A percentile compares a stretch with the other conserved stretches of the same genome.
Evolutionary conservation across 176 grass and related monocot species (phyloP).

Genomic region (Miscanthus lutarioriparius): DNA sequence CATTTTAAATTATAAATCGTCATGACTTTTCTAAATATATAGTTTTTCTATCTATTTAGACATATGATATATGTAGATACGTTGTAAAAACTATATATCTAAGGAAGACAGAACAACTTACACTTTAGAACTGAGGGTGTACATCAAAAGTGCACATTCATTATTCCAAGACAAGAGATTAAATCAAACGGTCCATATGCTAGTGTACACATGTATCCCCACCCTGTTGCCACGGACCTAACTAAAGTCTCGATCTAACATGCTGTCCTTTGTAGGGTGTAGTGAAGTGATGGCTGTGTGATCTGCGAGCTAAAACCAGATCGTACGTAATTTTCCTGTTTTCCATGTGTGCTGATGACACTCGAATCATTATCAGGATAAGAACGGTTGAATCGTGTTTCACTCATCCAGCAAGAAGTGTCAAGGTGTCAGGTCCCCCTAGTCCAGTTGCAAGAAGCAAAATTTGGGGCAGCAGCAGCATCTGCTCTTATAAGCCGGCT

Average conservation of each 20-base stretch:
- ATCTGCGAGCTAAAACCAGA: neutral
- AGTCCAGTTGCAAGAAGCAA: no score
- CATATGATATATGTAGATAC: no score
- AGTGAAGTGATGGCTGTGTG: neutral
- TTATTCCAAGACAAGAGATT: neutral
- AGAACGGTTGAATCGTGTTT: constrained; percentile 18
- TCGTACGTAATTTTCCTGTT: neutral
- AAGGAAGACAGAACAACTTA: no score
- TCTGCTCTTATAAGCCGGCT: no score
- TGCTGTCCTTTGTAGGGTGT: neutral
- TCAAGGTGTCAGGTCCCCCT: no score
- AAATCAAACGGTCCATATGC: neutral
- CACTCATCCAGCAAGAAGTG: neutral
- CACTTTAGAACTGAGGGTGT: no score
- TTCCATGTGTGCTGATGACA: neutral
- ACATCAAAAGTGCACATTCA: neutral
- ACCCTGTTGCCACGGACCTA: neutral
- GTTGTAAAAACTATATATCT: no score
- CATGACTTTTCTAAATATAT: no score
- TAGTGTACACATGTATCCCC: neutral
- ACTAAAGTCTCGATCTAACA: neutral
- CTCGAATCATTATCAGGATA: neutral
- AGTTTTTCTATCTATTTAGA: no score
- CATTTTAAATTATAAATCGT: no score
- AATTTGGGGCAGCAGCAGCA: no score